Evolutionary conservation across 768 basidiomycete species (phyloP).

Genomic region (Cantharellus cinnabarinus): DNA sequence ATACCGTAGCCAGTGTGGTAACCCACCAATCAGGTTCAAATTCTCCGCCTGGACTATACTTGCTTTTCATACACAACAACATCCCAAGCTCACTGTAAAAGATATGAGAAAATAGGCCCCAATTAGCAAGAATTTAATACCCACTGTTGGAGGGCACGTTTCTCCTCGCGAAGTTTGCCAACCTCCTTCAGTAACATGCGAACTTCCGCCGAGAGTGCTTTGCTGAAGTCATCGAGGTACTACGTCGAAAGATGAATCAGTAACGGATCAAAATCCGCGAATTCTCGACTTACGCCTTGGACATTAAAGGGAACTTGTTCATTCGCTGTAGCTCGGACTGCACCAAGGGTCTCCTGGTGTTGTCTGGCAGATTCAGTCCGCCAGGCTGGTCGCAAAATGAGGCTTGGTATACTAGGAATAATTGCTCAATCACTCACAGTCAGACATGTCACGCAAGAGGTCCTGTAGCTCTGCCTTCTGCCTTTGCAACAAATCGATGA

Average conservation of each 20-base stretch:
- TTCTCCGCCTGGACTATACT: conserved; percentile 70
- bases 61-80: conserved; percentile 46
- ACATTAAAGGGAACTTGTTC: conserved; percentile 72
- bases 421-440: conserved; percentile 8
- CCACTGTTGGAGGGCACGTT: conserved; percentile 58
- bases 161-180: conserved; percentile 61
- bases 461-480: conserved; percentile 43
- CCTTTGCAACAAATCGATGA: conserved; percentile 35
- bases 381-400: conserved; percentile 28
- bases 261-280: conserved; percentile 1
- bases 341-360: conserved; percentile 44
- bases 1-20: not conserved
- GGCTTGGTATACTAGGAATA: not conserved
- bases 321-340: conserved; percentile 48
- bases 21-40: conserved; percentile 58
- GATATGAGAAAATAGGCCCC: not conserved
- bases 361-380: conserved; percentile 42
- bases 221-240: conserved; percentile 77
- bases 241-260: not conserved
- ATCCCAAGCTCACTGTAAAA: conserved; percentile 41
- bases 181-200: conserved; percentile 69
- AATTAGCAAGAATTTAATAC: conserved; percentile 16
- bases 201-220: conserved; percentile 63
- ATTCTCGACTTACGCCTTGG: conserved; percentile 33
- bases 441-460: conserved; percentile 26